Conservation (phyloP, 2,329 filamentous ascomycete genomes). For the Diaporthe nobilis region DNA sequence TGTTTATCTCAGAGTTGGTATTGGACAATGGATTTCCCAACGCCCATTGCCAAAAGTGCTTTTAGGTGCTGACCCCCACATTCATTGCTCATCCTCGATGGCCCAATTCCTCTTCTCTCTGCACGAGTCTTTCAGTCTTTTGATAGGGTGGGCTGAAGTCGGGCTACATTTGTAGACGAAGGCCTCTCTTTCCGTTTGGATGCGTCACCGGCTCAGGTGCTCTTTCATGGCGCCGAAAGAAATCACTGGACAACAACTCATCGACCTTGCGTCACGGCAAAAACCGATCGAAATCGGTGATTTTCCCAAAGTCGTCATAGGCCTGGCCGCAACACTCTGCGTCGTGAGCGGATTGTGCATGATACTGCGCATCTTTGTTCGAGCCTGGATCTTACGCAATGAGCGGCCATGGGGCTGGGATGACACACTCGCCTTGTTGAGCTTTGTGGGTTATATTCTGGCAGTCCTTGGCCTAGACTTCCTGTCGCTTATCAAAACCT, state of each 20-base stretch:
- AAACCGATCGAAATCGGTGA: not conserved
- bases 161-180: not conserved
- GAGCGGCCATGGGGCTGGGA: conserved; percentile 22
- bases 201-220: no score
- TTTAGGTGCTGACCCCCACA: not conserved
- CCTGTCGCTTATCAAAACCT: not conserved
- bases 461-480: accelerated
- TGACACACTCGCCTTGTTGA: conserved; percentile 21
- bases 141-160: not conserved
- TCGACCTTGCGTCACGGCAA: conserved; percentile 15
- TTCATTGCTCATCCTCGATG: not conserved
- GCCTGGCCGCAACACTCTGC: not conserved
- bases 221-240: not conserved
- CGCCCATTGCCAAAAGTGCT: not conserved
- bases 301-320: not conserved
- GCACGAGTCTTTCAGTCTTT: not conserved
- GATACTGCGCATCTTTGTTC: not conserved
- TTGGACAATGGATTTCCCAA: not conserved
- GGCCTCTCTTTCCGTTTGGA: no score
- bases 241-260: not conserved
- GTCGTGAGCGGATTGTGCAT: not conserved
- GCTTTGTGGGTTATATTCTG: not conserved
- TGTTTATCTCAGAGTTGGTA: no score
- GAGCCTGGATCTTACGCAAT: not conserved
- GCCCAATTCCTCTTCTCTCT: not conserved